Evolutionary conservation across 768 basidiomycete species (phyloP), one percentile per base, ranked within the genome.

Genomic region (Tylopilus balloui): DNA sequence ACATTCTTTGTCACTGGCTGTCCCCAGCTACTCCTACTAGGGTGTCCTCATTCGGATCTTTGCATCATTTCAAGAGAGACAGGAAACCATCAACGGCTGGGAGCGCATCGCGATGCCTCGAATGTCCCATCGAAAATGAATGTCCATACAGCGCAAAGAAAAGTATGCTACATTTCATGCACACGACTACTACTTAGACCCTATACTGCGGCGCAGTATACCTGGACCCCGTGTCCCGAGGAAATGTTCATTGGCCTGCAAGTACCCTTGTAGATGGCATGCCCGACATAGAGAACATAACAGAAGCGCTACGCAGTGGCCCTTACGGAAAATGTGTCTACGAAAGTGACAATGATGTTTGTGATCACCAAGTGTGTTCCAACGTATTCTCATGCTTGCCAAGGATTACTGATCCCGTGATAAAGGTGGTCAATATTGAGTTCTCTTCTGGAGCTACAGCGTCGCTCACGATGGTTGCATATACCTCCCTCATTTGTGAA

Each of bases 141-240:
- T 94, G 92, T 59, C 75, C 88, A 3, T 94, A 92, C 65, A 91
- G 88, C 56, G 89, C 92, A 32, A 92, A 90, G 74, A 86, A 82
- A 71, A 80, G 90, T 88, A 55, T 41, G 78, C 60, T 25, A 5
- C 27, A 31, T 34, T 8, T 41, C 13, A 19, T 6, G 10, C 34
- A 19, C 17, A 28, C 35, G 0, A 25, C 21, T 41, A 32, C n/a
- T 35, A 7, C 32, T 35, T 17, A 1, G 20, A 24, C 39, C 32
- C 35, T 37, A 6, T 28, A 12, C 15, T 4, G 39, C 21, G 54
- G 59, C 14, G 2, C 56, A 92, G 91, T 92, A 56, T 94, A 94
- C 69, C 72, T 92, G 23, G 86, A 90, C 19, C 80, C 80, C n/a
- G 78, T 92, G 31, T 66, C 74, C 5, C 71, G 69, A 27, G 70